Base-by-base conservation (phyloP, 2,329 filamentous ascomycete species). In the Diaporthe vaccinii region DNA sequence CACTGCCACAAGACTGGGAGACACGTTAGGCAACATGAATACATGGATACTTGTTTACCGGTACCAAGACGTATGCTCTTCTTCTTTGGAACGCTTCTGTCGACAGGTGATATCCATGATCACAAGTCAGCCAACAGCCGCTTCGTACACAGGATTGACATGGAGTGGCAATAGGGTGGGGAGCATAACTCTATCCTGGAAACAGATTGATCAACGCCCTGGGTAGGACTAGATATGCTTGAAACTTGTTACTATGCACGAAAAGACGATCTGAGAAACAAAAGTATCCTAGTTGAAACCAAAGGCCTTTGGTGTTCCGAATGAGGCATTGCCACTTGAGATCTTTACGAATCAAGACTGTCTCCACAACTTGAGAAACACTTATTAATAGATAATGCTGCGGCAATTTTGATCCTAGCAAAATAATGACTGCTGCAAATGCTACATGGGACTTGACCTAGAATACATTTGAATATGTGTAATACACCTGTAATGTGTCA, bases 21-120 rank as follows among this genome's bases (percentile, higher is more conserved):
- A 41, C 7, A 28, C 36, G 4, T 28, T 2, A n/a, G 0, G 2
- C 34, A 39, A n/a, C 0, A 28, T 1, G 41, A 2, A 25, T 10
- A 41, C 4, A 25, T n/a, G 10, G 7, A n/a, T 41, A 17, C 2
- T 41, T 41, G 2, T 39, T 39, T 17, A 61, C 9, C 22, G 14
- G 36, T 4, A 14, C 20, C 57, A n/a, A 59, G 20, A n/a, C 22
- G 22, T n/a, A 61, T 39, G 22, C 3, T 44, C 22, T 36, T 20
- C 2, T 20, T n/a, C 41, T 25, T 28, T n/a, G 5, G 58, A 31
- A 9, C 20, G 20, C 20, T 49, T 22, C 44, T 9, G 20, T 22
- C 15, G 17, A 44, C 15, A 20, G 6, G 4, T 44, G 41, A 6
- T 20, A 7, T 20, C 17, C 41, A 17, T 44, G 15, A 44, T 44